Percentiles rank a stretch among this genome's conserved stretches.
phyloP scores from a whole-genome alignment of 148 eudicot species.

The Fagopyrum homotropicum region DNA sequence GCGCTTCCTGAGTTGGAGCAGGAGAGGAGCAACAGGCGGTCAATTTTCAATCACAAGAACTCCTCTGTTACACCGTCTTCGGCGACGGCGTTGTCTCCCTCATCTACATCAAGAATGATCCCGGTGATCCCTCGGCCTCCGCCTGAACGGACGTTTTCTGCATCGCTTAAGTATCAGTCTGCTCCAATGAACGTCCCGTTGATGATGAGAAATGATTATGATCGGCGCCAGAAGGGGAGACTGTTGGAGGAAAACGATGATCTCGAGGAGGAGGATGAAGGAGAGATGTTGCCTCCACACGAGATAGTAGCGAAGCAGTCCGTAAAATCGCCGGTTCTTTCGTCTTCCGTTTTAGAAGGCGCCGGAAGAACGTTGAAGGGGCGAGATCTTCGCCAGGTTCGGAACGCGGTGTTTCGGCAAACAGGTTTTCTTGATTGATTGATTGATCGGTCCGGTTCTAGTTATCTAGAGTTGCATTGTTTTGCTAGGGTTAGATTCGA shows the following conservation, averaged over 20 bases:
- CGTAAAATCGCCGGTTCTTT: constrained; percentile 26
- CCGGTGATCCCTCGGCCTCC: constrained; percentile 22
- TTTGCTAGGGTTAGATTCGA: background rate
- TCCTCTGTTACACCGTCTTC: background rate
- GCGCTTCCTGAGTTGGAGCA: constrained; percentile 16
- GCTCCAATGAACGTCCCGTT: constrained; percentile 43
- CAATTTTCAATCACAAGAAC: constrained; percentile 10
- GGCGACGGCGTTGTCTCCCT: background rate
- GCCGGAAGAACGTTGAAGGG: constrained; percentile 47
- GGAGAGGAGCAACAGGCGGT: background rate
- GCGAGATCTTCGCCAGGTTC: constrained; percentile 47
- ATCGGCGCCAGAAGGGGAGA: constrained; percentile 14
- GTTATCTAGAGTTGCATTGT: background rate
- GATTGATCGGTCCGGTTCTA: constrained; percentile 2
- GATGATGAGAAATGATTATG: constrained; percentile 11
- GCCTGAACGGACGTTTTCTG: constrained; percentile 11
- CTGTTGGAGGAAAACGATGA: constrained; percentile 19
- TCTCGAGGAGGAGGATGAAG: constrained; percentile 21
- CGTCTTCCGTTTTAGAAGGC: constrained; percentile 45
- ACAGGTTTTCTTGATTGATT: constrained; percentile 55
- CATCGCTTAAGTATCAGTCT: constrained; percentile 28
- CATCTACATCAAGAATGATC: constrained; percentile 17
- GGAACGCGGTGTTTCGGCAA: constrained; percentile 45
- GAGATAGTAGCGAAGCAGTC: constrained; percentile 39
- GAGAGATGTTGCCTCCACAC: constrained; percentile 46